Base-by-base conservation (phyloP, 1,284 basidiomycete species). In the Ganoderma sinense region DNA sequence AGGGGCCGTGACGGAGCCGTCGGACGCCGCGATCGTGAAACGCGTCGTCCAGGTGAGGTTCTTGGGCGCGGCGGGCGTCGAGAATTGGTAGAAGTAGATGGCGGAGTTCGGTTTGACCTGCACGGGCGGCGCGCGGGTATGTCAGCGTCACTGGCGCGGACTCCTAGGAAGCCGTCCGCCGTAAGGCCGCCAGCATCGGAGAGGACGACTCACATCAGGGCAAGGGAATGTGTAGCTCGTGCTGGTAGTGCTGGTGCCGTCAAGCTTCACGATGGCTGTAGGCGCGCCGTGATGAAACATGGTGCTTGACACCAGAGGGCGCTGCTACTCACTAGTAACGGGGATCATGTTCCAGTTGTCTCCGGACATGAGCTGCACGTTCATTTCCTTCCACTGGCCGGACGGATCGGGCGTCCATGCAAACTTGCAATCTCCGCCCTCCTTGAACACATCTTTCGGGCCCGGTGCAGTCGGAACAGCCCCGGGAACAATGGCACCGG, bases 51-150 rank as follows among this genome's bases (percentile, higher is more conserved):
- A 97, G 33, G 51, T 43, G 29, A 84, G 82, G 61, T 84, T 84
- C 71, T 82, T 79, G 29, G 77, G 11, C 0, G 84, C 78, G 4
- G 74, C 75, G 0, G 85, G 81, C 2, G 87, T 80, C 16, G 86
- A 84, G 84, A 91, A 94, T 77, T 93, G 91, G 80, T 93, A 94
- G 84, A 95, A 95, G 82, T 94, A 95, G 75, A 95, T 90, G 41
- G 88, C 80, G 2, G 93, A 85, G 79, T 92, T 85, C 40, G 90
- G 88, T 18, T 82, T 82, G 31, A 96, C 94, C 85, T 91, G n/a
- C 23, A n/a, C 39, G 33, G 56, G 36, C 55, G 31, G 36, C 5
- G 26, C 36, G 58, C 36, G 36, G 20, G 11, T 23, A 63, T 4
- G 26, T 16, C 11, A 36, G 11, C 18, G 55, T 36, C 8, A 18